phyloP scores from a whole-genome alignment of 768 basidiomycete genomes.

The Pilatotrama ljubarskyi region DNA sequence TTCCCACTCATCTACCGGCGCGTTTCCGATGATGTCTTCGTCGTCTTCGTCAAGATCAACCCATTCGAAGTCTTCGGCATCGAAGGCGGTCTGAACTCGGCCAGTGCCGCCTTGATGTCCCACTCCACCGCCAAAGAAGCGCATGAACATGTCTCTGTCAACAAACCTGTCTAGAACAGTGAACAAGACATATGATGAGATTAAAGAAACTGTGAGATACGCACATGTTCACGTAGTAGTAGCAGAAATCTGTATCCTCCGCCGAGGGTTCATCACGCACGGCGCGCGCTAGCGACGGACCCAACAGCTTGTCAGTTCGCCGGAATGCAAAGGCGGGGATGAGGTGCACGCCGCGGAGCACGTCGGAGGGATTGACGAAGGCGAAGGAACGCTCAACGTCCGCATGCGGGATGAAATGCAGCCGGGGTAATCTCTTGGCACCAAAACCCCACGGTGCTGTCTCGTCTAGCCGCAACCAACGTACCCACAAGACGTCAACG shows the following conservation, averaged over 20 bases:
- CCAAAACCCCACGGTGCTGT: conserved; percentile 30
- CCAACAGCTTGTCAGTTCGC: conserved; percentile 8
- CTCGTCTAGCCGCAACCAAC: conserved; percentile 38
- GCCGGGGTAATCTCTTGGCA: conserved; percentile 29
- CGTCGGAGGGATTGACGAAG: conserved; percentile 43
- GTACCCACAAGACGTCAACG: conserved; percentile 41
- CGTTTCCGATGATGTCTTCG: too few species aligned
- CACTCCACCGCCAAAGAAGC: conserved; percentile 24
- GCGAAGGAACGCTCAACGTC: conserved; percentile 43
- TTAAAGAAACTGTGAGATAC: too few species aligned
- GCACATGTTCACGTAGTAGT: too few species aligned
- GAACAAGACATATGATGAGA: too few species aligned
- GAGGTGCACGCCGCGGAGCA: conserved; percentile 43
- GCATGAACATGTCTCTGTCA: conserved; percentile 31
- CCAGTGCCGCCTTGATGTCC: too few species aligned
- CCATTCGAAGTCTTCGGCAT: too few species aligned
- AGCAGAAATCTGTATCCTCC: conserved; percentile 24
- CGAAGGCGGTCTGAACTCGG: too few species aligned
- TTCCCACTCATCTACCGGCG: too few species aligned
- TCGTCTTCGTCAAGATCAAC: too few species aligned
- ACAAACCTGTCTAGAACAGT: conserved; percentile 29
- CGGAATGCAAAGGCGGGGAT: conserved; percentile 41
- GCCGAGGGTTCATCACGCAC: neutral
- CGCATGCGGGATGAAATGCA: conserved; percentile 38
- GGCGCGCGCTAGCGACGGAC: too few species aligned